These are phyloP conservation scores for Geosiphon pyriformis DNA, from an alignment of 192 early-diverging fungal genomes.

Conservation along the genomic window DNA sequence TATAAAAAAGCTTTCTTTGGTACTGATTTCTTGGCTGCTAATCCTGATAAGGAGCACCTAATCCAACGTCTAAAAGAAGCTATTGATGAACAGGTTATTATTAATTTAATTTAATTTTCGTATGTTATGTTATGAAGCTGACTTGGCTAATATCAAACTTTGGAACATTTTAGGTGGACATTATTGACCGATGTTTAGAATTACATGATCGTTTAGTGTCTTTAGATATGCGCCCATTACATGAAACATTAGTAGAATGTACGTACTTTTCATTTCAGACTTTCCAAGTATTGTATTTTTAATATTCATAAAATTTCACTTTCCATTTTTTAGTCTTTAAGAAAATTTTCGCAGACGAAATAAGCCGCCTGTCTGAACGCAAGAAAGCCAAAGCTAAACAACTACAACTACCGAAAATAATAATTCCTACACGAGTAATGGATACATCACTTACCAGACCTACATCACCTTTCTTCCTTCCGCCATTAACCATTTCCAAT, in stretches of 20 bases:
- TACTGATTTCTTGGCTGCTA: slow-evolving; percentile 31
- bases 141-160: background rate
- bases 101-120: too few species aligned
- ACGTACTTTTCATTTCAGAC: slow-evolving; percentile 11
- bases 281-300: slow-evolving; percentile 3
- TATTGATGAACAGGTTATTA: slow-evolving; percentile 62
- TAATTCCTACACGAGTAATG: background rate
- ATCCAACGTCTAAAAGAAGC: slow-evolving; percentile 46
- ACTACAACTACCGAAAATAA: background rate
- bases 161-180: slow-evolving; percentile 40
- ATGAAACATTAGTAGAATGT: slow-evolving; percentile 52
- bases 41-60: slow-evolving; percentile 39
- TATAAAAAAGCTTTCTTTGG: slow-evolving; percentile 65
- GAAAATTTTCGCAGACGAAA: slow-evolving; percentile 65
- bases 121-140: too few species aligned
- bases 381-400: slow-evolving; percentile 2
- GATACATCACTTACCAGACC: background rate
- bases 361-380: slow-evolving; percentile 29
- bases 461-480: slow-evolving; percentile 1
- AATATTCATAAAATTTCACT: background rate
- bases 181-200: slow-evolving; percentile 53
- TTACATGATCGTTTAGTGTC: slow-evolving; percentile 59
- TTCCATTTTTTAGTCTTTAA: slow-evolving; percentile 41
- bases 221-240: slow-evolving; percentile 66
- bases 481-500: slow-evolving; percentile 8